Conservation (phyloP, 2,329 filamentous ascomycete species). For the Arachnomyces sp. region DNA sequence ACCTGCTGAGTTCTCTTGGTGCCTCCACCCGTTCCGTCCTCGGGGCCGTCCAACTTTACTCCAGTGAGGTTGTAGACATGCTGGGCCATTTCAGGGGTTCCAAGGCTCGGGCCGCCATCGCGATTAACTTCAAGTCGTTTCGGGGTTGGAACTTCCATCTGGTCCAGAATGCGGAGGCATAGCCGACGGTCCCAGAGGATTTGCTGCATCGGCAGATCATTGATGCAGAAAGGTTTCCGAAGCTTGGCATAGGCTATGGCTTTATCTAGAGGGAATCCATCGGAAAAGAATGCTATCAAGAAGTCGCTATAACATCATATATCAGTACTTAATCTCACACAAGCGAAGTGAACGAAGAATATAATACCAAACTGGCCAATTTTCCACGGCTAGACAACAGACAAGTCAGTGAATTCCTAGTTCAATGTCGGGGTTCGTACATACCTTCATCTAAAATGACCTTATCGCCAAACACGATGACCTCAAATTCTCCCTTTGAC, state of each 20-base stretch:
- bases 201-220: slow-evolving; percentile 95
- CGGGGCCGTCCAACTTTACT: slow-evolving; percentile 62
- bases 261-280: slow-evolving; percentile 93
- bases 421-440: not conserved
- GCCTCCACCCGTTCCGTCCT: slow-evolving; percentile 58
- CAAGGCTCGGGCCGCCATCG: slow-evolving; percentile 76
- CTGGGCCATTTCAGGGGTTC: slow-evolving; percentile 71
- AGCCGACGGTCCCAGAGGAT: slow-evolving; percentile 91
- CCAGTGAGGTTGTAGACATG: slow-evolving; percentile 76
- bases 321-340: slow-evolving; percentile 4
- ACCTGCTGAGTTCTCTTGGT: slow-evolving; percentile 56
- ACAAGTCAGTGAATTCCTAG: slow-evolving; percentile 5
- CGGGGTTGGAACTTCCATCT: slow-evolving; percentile 82
- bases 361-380: slow-evolving; percentile 85
- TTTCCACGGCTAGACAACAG: slow-evolving; percentile 63
- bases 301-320: slow-evolving; percentile 58
- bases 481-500: slow-evolving; percentile 85
- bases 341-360: slow-evolving; percentile 1
- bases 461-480: slow-evolving; percentile 97
- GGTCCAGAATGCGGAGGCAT: slow-evolving; percentile 79
- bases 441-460: slow-evolving; percentile 86
- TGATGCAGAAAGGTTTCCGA: slow-evolving; percentile 93
- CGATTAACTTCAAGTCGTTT: slow-evolving; percentile 83
- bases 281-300: slow-evolving; percentile 95
- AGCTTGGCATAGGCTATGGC: slow-evolving; percentile 92